phyloP scores from a whole-genome alignment of 257 asterid species.

The Echites panduratus region DNA sequence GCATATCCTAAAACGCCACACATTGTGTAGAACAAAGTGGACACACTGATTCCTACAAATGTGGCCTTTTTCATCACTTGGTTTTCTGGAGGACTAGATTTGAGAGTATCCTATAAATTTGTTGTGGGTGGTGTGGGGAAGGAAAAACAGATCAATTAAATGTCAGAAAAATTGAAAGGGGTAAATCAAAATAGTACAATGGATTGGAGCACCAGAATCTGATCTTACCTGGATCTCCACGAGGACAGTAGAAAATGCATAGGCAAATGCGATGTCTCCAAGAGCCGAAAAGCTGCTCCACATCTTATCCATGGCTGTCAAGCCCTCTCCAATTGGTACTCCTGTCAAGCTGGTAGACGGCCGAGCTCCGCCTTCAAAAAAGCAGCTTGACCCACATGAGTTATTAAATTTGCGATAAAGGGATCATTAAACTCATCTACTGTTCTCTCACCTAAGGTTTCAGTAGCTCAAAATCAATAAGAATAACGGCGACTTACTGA shows the following conservation, averaged over 20 bases:
- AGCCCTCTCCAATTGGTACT: conserved; percentile 26
- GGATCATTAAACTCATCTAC: too few relatives aligned
- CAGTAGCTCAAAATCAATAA: not conserved
- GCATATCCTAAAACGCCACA: conserved; percentile 66
- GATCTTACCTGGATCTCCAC: conserved; percentile 51
- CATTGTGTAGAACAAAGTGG: conserved; percentile 44
- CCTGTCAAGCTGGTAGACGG: conserved; percentile 48
- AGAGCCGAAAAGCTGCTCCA: conserved; percentile 60
- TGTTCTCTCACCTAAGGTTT: too few relatives aligned
- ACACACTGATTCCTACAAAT: conserved; percentile 27
- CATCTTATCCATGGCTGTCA: conserved; percentile 44
- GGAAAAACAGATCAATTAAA: not conserved
- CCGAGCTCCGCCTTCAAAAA: conserved; percentile 18
- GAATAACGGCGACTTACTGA: not conserved
- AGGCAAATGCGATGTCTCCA: conserved; percentile 72
- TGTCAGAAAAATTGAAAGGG: not conserved
- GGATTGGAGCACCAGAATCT: not conserved
- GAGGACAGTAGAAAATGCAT: conserved; percentile 52
- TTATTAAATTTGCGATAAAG: not conserved
- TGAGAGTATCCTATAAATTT: conserved; percentile 55
- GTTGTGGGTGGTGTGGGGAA: too few relatives aligned
- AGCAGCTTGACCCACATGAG: too few relatives aligned
- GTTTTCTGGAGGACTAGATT: conserved; percentile 40
- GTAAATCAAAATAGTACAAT: not conserved
- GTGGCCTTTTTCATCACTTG: conserved; percentile 52